These are phyloP conservation scores for Fusarium piperis DNA, from an alignment of 2,329 filamentous ascomycete species.

Conservation along the genomic window DNA sequence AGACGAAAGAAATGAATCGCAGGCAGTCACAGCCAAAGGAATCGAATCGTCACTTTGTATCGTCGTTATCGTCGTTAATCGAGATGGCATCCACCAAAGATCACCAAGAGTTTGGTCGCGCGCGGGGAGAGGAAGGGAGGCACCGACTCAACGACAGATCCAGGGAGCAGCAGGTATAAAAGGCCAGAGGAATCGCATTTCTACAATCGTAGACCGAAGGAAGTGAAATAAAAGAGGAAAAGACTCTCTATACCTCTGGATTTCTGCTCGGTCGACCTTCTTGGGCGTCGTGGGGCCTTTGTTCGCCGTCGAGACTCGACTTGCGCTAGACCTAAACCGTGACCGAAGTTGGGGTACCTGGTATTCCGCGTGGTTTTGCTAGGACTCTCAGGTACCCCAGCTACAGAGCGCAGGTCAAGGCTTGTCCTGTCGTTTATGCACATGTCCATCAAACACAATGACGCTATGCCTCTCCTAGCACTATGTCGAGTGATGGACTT, in stretches of 20 bases:
- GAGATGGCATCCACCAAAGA: conserved; percentile 4
- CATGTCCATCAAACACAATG: conserved; percentile 24
- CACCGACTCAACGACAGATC: conserved; percentile 1
- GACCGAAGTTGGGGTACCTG: conserved; percentile 31
- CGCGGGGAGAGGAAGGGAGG: not conserved
- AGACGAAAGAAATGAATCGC: not conserved
- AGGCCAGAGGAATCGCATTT: not conserved
- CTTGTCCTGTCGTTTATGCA: conserved; percentile 40
- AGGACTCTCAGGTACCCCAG: no score
- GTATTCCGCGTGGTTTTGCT: not conserved
- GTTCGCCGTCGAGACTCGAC: conserved; percentile 3
- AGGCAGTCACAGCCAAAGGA: not conserved
- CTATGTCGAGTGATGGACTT: conserved; percentile 21
- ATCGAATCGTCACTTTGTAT: conserved; percentile 1
- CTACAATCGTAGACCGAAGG: not conserved
- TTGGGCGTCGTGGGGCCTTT: conserved; percentile 29
- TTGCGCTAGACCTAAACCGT: conserved; percentile 40
- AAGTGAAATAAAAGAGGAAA: not conserved
- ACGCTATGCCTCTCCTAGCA: conserved; percentile 29
- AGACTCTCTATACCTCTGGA: conserved; percentile 16
- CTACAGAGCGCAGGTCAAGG: no score
- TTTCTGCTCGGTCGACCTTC: conserved; percentile 40
- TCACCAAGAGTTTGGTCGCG: not conserved
- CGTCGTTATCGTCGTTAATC: conserved; percentile 6
- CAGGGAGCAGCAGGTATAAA: conserved; percentile 22